phyloP scores from a whole-genome alignment of 106 monocot species.

The Alisma plantagoaquatica region DNA sequence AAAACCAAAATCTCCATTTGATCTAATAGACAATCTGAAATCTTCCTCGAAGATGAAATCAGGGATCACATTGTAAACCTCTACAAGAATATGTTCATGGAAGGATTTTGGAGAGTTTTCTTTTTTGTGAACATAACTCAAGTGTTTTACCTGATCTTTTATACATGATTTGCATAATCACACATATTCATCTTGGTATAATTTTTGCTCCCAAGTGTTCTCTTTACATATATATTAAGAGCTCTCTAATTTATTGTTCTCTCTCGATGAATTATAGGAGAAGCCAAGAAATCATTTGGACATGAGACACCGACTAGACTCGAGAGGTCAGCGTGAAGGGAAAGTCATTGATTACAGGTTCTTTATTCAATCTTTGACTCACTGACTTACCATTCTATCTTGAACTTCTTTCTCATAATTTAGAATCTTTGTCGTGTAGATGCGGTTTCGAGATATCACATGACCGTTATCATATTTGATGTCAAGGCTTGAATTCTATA shows the following conservation, averaged over 20 bases:
- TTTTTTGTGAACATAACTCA: not conserved
- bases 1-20: too few species aligned
- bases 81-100: not conserved
- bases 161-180: too few species aligned
- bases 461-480: not conserved
- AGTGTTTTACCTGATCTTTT: not conserved
- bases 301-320: conserved; percentile 88
- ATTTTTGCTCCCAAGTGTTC: not conserved
- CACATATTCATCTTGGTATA: not conserved
- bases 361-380: not conserved
- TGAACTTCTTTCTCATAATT: not conserved
- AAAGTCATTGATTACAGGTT: conserved; percentile 93
- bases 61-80: too few species aligned
- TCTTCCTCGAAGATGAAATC: too few species aligned
- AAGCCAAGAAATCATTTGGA: conserved; percentile 96
- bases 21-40: too few species aligned
- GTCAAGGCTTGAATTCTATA: too few species aligned
- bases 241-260: conserved; percentile 1
- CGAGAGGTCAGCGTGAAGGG: conserved; percentile 92
- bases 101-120: not conserved
- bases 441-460: not conserved
- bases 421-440: not conserved
- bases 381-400: not conserved
- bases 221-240: not conserved
- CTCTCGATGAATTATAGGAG: too few species aligned